These are phyloP conservation scores for Alternaria arborescens DNA, from an alignment of 2,329 filamentous ascomycete genomes.

Conservation along the genomic window DNA sequence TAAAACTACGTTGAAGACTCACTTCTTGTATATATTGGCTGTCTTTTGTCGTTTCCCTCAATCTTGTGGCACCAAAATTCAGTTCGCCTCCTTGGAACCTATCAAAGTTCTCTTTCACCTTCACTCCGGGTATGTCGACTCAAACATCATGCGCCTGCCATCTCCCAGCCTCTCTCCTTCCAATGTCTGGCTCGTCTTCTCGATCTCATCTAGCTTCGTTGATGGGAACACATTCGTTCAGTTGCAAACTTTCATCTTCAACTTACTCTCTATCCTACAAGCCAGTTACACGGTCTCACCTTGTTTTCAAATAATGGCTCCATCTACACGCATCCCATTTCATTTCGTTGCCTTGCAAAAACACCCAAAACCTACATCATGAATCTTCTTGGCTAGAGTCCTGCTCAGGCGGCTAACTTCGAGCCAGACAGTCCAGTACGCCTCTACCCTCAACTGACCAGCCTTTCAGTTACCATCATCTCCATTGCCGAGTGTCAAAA, in stretches of 20 bases:
- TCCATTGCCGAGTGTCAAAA: not conserved
- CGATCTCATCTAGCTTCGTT: not conserved
- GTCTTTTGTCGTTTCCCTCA: too few relatives aligned
- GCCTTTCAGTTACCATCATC: not conserved
- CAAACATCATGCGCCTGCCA: not conserved
- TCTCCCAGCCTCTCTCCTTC: conserved; percentile 8
- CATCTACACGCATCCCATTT: not conserved
- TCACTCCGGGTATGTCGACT: conserved; percentile 25
- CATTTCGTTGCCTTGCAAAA: not conserved
- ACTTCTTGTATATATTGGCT: not conserved
- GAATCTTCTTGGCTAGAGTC: not conserved
- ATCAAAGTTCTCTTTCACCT: conserved; percentile 15
- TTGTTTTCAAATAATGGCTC: accelerated
- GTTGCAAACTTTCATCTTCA: not conserved
- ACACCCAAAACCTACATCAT: not conserved
- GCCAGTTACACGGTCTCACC: not conserved
- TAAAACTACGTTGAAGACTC: too few relatives aligned
- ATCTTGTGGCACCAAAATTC: not conserved
- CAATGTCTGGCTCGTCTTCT: not conserved
- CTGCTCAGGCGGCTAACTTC: not conserved
- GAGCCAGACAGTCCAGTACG: not conserved
- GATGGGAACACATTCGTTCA: not conserved
- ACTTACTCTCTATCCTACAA: not conserved
- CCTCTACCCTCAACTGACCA: not conserved
- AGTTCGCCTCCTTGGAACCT: not conserved